Evolutionary conservation across 1,284 basidiomycete species (phyloP).

Genomic region (Amylostereum chailletii): DNA sequence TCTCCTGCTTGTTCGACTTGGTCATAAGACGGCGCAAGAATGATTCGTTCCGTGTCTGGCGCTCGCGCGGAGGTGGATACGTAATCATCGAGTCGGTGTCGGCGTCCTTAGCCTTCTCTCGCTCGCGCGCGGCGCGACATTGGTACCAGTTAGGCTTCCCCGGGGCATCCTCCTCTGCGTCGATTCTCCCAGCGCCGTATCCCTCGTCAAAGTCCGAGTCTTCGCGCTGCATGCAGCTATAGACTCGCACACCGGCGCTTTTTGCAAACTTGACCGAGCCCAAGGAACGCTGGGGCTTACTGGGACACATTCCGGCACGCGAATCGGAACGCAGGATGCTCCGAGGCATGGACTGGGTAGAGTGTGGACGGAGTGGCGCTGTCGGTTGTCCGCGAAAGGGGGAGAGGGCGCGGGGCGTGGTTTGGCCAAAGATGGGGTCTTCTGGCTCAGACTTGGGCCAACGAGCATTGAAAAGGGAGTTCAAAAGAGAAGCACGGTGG

Average conservation of each 20-base stretch:
- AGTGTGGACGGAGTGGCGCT: constrained; percentile 4
- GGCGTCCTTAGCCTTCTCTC: constrained; percentile 16
- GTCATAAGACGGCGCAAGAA: constrained; percentile 13
- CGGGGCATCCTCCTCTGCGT: background rate
- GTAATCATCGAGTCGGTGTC: constrained; percentile 14
- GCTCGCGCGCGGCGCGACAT: constrained; percentile 19
- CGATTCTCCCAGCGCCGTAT: background rate
- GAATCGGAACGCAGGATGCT: constrained; percentile 14
- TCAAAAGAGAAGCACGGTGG: constrained; percentile 11
- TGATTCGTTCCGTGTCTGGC: constrained; percentile 8
- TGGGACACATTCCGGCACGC: constrained; percentile 3
- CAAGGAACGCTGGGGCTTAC: constrained; percentile 3
- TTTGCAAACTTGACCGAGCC: constrained; percentile 14
- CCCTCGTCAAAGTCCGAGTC: background rate
- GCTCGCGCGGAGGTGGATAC: constrained; percentile 15
- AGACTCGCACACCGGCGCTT: constrained; percentile 10
- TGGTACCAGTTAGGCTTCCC: background rate
- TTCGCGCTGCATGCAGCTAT: background rate
- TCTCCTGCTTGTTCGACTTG: constrained; percentile 16
- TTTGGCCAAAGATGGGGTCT: constrained; percentile 14
- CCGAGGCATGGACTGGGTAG: constrained; percentile 10
- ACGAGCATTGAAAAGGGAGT: constrained; percentile 11
- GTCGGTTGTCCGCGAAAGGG: constrained; percentile 9
- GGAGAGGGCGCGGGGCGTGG: constrained; percentile 13
- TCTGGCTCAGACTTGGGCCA: constrained; percentile 14